Evolutionary conservation across 2,329 filamentous ascomycete species (phyloP), one percentile per base, ranked within the genome.

Genomic region (Diaporthe caulivora): DNA sequence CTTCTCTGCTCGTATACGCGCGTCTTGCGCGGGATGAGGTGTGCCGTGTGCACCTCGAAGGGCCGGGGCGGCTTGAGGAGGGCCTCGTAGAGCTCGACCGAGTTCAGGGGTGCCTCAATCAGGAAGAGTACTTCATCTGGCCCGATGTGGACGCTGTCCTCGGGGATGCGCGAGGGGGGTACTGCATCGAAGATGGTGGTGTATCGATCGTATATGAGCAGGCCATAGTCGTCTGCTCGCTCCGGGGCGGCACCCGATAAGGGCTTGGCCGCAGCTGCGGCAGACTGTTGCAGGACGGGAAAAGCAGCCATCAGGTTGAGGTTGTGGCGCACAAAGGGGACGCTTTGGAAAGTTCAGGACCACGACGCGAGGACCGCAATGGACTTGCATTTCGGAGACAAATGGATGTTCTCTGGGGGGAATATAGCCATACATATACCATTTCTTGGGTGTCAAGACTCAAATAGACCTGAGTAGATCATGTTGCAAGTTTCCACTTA

Each of bases 161-260:
- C 60, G 6, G 70, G 70, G 21, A 72, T 42, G 49, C 40, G 42
- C 3, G 37, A 44, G 4, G 70, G 70, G 9, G 21, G 6, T 18
- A 67, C 58, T 29, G 70, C 24, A 9, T 72, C 70, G 60, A 72
- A 72, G 29, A 72, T 67, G 34, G 44, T 72, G 70, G 70, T 67
- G 49, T 72, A 72, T 10, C 70, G 60, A 21, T 72, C 70, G 49
- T 72, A 72, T 42, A 72, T 72, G 49, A 72, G 70, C 37, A 72
- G 51, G 29, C 70, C 70, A 24, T 51, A 67, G 70, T 65, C 58
- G 24, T 72, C 60, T 11, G 34, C 18, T 13, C 44, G 42, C 70
- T 71, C 65, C 6, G 70, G n/a, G 31, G 55, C 37, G 10, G 55
- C 11, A 6, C 40, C 55, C 15, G 69, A 51, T 11, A 24, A 40